Conservation (phyloP, 2,329 filamentous ascomycete species). For the Spiromastix sp. region DNA sequence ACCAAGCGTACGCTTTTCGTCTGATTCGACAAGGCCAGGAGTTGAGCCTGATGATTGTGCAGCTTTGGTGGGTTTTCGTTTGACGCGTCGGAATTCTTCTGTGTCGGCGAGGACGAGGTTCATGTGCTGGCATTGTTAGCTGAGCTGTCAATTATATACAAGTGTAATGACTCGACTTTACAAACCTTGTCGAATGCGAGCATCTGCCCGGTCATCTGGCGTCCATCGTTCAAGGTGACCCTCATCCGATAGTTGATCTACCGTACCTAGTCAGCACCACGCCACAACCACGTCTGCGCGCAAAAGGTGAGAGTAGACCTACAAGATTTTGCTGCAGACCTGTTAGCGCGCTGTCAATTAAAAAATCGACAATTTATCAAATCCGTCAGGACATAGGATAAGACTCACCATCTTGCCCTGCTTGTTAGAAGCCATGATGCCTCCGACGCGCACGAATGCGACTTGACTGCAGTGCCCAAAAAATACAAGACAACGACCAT, state of each 20-base stretch:
- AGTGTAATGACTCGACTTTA: no score
- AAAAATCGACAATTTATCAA: no score
- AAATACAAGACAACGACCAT: no score
- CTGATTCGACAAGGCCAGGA: constrained; percentile 65
- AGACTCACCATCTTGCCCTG: constrained; percentile 98
- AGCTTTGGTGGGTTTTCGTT: constrained; percentile 69
- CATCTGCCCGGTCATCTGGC: constrained; percentile 97
- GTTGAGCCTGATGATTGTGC: constrained; percentile 45
- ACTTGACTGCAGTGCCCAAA: constrained; percentile 24
- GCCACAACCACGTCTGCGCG: background rate
- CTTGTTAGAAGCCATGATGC: constrained; percentile 67
- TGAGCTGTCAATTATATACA: no score
- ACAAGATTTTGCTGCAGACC: constrained; percentile 52
- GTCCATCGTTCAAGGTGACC: constrained; percentile 85
- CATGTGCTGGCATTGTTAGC: constrained; percentile 98
- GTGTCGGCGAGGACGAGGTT: constrained; percentile 97
- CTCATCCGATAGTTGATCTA: constrained; percentile 99
- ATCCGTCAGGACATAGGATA: no score
- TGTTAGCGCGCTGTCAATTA: constrained; percentile 50
- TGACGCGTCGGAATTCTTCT: constrained; percentile 90
- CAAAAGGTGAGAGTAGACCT: constrained; percentile 25
- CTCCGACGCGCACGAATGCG: constrained; percentile 35
- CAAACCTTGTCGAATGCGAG: constrained; percentile 98
- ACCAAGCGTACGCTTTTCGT: constrained; percentile 96
- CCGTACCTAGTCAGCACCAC: background rate